Evolutionary conservation across 2,329 filamentous ascomycete genomes (phyloP), one percentile per base, ranked within the genome.

Genomic region (Phialophora chinensis): DNA sequence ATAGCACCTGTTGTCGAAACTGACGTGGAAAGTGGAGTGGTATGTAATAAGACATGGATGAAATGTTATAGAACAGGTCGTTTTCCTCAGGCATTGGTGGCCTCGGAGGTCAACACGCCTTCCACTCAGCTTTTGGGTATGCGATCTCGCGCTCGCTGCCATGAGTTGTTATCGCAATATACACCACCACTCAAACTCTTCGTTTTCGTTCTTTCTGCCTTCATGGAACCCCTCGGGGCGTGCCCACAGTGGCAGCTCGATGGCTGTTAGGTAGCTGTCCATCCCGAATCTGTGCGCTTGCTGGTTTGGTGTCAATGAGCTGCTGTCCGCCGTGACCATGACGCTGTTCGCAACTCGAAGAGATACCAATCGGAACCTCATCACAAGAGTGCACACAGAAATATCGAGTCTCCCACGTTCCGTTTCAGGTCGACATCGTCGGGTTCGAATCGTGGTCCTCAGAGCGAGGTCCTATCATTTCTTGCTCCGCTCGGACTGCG

Each of bases 401-500:
- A n/a, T 42, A 4, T 17, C 14, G 38, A 17, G 4, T 42, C 1
- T 2, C 14, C 38, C 17, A 14, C 14, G 5, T 44, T 44, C 6
- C 5, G 14, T 44, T n/a, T 0, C 14, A 42, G 38, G 17, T n/a
- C 38, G 14, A 44, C 14, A 44, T 44, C 6, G 8, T n/a, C 38
- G 7, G 38, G 1, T 44, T 8, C 14, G 17, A 44, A 44, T 44
- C 6, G 38, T 52, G 49, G 23, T 23, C 47, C 11, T 23, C 3
- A 17, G 7, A 52, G 4, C 49, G 20, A 25, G 6, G 49, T n/a
- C 20, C 4, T 44, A 56, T 78, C 78, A 85, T 80, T 87, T 88
- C 80, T 87, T 87, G 75, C 87, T 84, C 77, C 84, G 86, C 69
- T 87, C 88, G 53, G 85, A 85, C 78, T 88, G 84, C 69, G 85